A percentile compares a stretch with the other conserved stretches of the same genome.
Evolutionary conservation across 2,329 filamentous ascomycete species (phyloP).

Genomic region (Paecilomyces sp.): DNA sequence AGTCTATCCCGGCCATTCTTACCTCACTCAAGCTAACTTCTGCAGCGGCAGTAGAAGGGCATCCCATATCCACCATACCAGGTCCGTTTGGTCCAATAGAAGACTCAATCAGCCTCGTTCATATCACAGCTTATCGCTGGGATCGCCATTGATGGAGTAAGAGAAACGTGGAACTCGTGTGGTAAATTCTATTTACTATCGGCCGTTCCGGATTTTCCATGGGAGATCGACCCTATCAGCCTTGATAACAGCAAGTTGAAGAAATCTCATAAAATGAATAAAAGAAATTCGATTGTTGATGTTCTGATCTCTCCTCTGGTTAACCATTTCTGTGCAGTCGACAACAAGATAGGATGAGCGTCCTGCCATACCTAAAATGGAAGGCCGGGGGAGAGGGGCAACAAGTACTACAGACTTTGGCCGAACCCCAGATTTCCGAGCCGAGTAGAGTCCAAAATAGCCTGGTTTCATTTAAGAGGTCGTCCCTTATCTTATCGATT

Average conservation of each 20-base stretch:
- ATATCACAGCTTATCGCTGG: background rate
- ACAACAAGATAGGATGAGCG: background rate
- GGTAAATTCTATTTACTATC: background rate
- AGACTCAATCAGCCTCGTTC: background rate
- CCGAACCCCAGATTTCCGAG: background rate
- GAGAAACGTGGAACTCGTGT: background rate
- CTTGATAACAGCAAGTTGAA: background rate
- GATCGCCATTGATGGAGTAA: background rate
- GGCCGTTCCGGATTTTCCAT: background rate
- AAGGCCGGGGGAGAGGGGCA: background rate
- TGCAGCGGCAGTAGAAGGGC: background rate
- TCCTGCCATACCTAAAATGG: background rate
- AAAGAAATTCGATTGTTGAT: background rate
- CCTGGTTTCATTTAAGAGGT: background rate
- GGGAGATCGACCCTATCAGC: background rate
- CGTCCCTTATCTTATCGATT: background rate
- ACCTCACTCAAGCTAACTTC: background rate
- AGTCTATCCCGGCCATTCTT: background rate
- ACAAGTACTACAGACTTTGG: background rate
- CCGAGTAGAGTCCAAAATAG: background rate
- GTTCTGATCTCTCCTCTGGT: background rate
- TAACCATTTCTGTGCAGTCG: background rate
- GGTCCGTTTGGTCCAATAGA: background rate
- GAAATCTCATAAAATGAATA: background rate
- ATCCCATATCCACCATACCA: background rate